Conservation (phyloP, 306 rosid species). For the Astragalus glycyphyllos region DNA sequence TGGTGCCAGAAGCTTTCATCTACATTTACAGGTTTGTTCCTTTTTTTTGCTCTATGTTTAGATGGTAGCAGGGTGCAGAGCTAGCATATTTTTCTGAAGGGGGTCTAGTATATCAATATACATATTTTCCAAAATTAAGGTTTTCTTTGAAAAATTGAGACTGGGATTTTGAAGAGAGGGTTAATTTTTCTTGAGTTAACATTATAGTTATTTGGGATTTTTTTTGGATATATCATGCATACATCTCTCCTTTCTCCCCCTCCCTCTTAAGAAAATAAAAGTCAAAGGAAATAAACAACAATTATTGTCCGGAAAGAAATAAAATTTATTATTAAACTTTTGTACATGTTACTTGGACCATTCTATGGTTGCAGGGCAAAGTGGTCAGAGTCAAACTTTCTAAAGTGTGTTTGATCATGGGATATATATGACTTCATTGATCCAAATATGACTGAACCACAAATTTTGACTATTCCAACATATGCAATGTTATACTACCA, state of each 20-base stretch:
- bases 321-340: not conserved
- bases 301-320: not conserved
- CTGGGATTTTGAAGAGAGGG: not conserved
- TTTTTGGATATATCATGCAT: conserved; percentile 13
- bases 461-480: too few relatives aligned
- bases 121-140: not conserved
- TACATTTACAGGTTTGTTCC: conserved; percentile 84
- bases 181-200: not conserved
- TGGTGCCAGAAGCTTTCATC: conserved; percentile 97
- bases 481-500: too few relatives aligned
- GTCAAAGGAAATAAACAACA: not conserved
- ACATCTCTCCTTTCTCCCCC: not conserved
- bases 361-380: conserved; percentile 15
- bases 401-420: conserved; percentile 26
- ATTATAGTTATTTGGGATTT: conserved; percentile 1
- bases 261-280: conserved; percentile 14
- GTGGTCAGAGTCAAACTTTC: conserved; percentile 27
- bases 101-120: not conserved
- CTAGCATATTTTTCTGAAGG: not conserved
- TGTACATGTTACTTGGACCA: not conserved
- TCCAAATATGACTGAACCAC: conserved; percentile 21
- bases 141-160: not conserved
- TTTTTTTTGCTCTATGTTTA: conserved; percentile 25
- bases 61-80: not conserved
- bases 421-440: conserved; percentile 33